Evolutionary conservation across 2,329 filamentous ascomycete genomes (phyloP).

Genomic region (Teratosphaeria epicoccoides): DNA sequence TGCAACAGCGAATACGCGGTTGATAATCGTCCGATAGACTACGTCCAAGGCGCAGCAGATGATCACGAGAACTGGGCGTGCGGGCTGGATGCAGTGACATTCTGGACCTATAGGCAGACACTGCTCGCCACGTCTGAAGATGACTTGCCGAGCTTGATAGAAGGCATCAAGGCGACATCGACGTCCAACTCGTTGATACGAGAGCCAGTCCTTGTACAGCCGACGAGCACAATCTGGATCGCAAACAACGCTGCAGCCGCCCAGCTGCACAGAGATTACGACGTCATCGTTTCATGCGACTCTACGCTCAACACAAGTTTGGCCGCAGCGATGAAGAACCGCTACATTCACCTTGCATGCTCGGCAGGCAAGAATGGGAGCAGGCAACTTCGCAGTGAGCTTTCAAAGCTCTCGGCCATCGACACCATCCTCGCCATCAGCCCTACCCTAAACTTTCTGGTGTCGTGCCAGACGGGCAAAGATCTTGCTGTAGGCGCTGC

Average conservation of each 20-base stretch:
- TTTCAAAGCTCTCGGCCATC: conserved; percentile 44
- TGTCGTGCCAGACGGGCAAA: conserved; percentile 67
- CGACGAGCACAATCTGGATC: conserved; percentile 32
- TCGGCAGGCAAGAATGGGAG: conserved; percentile 67
- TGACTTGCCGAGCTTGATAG: conserved; percentile 47
- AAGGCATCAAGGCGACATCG: neutral
- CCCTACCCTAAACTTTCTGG: conserved; percentile 28
- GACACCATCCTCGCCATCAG: neutral
- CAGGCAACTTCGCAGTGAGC: conserved; percentile 63
- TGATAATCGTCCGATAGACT: conserved; percentile 50
- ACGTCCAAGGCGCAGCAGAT: conserved; percentile 90
- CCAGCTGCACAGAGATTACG: conserved; percentile 4
- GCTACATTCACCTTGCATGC: conserved; percentile 51
- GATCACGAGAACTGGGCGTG: conserved; percentile 89
- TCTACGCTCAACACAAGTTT: conserved; percentile 27
- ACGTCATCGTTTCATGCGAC: neutral
- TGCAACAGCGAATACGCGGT: conserved; percentile 60
- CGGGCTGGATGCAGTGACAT: conserved; percentile 65
- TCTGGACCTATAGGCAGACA: conserved; percentile 59
- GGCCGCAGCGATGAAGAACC: conserved; percentile 29
- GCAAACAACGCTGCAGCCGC: conserved; percentile 28
- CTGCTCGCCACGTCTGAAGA: conserved; percentile 57
- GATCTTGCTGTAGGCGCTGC: conserved; percentile 72
- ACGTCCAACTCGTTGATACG: conserved; percentile 4
- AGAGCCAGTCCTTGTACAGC: conserved; percentile 31